Base-by-base conservation (phyloP, 192 early-diverging fungal species). In the Chytriomyces sp. region DNA sequence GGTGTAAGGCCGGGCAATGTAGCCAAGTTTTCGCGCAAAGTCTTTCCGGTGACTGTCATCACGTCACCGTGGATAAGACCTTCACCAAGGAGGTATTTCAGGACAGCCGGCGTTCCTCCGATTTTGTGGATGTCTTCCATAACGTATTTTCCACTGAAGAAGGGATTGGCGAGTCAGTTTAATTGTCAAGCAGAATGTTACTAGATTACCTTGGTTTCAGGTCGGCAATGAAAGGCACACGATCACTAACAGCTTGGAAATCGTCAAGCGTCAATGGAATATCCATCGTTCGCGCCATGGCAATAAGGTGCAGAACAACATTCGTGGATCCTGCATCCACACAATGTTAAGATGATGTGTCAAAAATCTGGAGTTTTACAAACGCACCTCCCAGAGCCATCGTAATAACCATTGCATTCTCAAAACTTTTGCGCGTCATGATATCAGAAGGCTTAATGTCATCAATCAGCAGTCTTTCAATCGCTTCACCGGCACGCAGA, bases 11-110 rank as follows among this genome's bases (percentile, higher is more conserved):
- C 91, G 45, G 94, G 93, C 8, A 96, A 79, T 45, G 80, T 76
- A 69, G 85, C 80, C 77, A 99, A 85, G 85, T 99, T 99, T 88
- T 99, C 95, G 23, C 87, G 92, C 47, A 99, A 76, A 5, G 98
- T 96, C 86, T 98, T 97, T 72, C 98, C 98, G 35, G 98, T 99
- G 57, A 98, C 95, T 1, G 98, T 98, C 87, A 99, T 86, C 16
- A 86, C 86, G 81, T 95, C 93, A 65, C 96, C 96, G 79, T 97
- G 85, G 48, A 99, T 85, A 60, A 92, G 75, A 20, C 94, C 93
- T 77, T 98, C 90, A 35, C 91, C 82, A 72, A 97, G 77, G 13
- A 99, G 90, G 83, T 95, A 97, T 86, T 98, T 98, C 77, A 98
- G 87, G 64, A 99, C 91, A 60, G 95, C 87, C 16, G 98, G 98